These are phyloP conservation scores for Trichoderma endophyticum DNA, from an alignment of 2,329 filamentous ascomycete species.

Conservation along the genomic window DNA sequence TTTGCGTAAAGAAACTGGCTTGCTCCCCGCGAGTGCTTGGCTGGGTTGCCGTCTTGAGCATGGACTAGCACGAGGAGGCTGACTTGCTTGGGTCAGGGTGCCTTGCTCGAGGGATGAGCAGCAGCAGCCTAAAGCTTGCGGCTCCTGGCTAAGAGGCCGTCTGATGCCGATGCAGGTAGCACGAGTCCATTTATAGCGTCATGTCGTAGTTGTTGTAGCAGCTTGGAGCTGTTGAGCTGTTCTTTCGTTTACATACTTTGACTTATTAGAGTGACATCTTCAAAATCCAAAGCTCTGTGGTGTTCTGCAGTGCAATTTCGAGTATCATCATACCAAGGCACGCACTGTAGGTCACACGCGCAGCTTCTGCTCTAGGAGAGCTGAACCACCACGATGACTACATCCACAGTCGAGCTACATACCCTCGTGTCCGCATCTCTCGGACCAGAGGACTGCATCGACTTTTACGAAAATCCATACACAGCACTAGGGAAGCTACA, in stretches of 20 bases:
- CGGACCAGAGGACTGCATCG: conserved; percentile 30
- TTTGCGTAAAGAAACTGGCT: not conserved
- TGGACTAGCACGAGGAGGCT: not conserved
- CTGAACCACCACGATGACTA: not conserved
- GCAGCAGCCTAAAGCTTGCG: not conserved
- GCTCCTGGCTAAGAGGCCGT: not conserved
- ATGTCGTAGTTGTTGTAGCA: not conserved
- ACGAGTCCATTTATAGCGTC: not conserved
- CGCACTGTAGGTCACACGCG: not conserved
- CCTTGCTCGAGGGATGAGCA: conserved; percentile 10
- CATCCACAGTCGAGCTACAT: conserved; percentile 7
- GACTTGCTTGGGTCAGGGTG: not conserved
- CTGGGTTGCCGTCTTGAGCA: not conserved
- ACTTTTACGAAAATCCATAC: conserved; percentile 31
- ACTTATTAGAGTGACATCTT: not conserved
- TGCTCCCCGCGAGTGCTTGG: not conserved
- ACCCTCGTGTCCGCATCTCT: conserved; percentile 30
- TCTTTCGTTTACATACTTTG: not conserved
- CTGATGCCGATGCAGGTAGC: not conserved
- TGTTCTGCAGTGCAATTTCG: not conserved
- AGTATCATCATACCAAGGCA: not conserved
- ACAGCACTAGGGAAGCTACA: conserved; percentile 26
- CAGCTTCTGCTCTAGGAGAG: not conserved
- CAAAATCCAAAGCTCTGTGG: not conserved
- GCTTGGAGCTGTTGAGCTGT: not conserved